Percentiles rank a stretch among this genome's conserved stretches.
These are phyloP conservation scores for Epichloe sp. DNA, from an alignment of 2,329 filamentous ascomycete species.

Conservation along the genomic window DNA sequence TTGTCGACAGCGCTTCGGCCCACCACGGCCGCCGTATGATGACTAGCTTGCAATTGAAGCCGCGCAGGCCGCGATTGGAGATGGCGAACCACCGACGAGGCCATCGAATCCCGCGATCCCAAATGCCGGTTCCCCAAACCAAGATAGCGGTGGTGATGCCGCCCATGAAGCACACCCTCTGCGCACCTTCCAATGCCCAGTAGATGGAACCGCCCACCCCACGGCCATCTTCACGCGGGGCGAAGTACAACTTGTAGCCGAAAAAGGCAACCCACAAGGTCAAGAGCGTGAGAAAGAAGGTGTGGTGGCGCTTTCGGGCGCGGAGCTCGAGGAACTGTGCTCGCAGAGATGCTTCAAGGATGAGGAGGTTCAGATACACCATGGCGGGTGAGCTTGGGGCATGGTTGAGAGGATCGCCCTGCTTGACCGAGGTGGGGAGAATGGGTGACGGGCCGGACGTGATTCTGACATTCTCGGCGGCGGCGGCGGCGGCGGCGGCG, in stretches of 20 bases:
- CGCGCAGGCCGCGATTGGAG: constrained; percentile 77
- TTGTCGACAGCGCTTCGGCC: constrained; percentile 59
- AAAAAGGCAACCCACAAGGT: constrained; percentile 73
- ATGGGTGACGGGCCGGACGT: constrained; percentile 29
- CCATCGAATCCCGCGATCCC: constrained; percentile 91
- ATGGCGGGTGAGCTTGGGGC: constrained; percentile 86
- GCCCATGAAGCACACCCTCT: constrained; percentile 85
- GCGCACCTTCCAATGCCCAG: constrained; percentile 82
- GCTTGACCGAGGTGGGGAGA: constrained; percentile 29
- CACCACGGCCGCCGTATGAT: constrained; percentile 73
- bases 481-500: constrained; percentile 14
- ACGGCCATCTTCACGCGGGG: constrained; percentile 87
- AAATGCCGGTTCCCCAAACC: constrained; percentile 91
- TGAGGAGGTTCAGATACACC: constrained; percentile 95
- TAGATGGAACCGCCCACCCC: constrained; percentile 90
- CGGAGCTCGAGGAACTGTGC: constrained; percentile 87
- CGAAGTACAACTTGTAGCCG: constrained; percentile 80
- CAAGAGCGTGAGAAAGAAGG: constrained; percentile 76
- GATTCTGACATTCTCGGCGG: constrained; percentile 33
- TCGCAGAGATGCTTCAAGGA: constrained; percentile 87
- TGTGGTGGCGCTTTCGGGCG: constrained; percentile 78
- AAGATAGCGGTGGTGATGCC: constrained; percentile 77
- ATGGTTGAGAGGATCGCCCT: constrained; percentile 60
- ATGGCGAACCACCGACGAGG: constrained; percentile 81
- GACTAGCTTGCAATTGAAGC: constrained; percentile 94